Evolutionary conservation across 768 basidiomycete species (phyloP).

Genomic region (Gloeophyllum trabeum): DNA sequence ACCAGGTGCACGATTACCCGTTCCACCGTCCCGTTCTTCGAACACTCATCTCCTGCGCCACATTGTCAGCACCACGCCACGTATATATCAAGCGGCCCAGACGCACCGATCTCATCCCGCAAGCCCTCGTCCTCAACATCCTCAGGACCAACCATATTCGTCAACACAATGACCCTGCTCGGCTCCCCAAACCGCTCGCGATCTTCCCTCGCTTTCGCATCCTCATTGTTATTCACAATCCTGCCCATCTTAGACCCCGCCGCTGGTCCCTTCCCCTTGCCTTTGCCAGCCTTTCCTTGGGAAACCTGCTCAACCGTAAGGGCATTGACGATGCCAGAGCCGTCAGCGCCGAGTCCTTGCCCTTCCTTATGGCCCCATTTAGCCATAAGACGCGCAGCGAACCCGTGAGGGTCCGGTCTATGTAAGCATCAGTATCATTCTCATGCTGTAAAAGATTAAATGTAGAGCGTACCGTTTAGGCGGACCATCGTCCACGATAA

Average conservation of each 20-base stretch:
- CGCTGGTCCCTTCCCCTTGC: slow-evolving; percentile 25
- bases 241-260: slow-evolving; percentile 68
- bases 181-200: slow-evolving; percentile 77
- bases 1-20: slow-evolving; percentile 77
- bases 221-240: slow-evolving; percentile 87
- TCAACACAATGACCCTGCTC: slow-evolving; percentile 80
- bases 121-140: slow-evolving; percentile 81
- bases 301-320: slow-evolving; percentile 67
- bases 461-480: slow-evolving; percentile 12
- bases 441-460: slow-evolving; percentile 1
- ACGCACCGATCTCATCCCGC: slow-evolving; percentile 77
- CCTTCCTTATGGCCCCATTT: slow-evolving; percentile 97
- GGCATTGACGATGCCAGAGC: slow-evolving; percentile 81
- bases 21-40: slow-evolving; percentile 86
- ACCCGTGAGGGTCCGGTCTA: slow-evolving; percentile 56
- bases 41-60: slow-evolving; percentile 72
- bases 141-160: slow-evolving; percentile 79
- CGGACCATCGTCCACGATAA: slow-evolving; percentile 19
- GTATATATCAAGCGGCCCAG: slow-evolving; percentile 1
- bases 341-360: slow-evolving; percentile 80
- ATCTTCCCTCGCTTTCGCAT: slow-evolving; percentile 68
- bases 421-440: background rate
- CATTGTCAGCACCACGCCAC: background rate
- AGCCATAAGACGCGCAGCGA: slow-evolving; percentile 84
- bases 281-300: slow-evolving; percentile 23